A percentile compares a stretch with the other conserved stretches of the same genome.
These are phyloP conservation scores for Fusarium beomiforme DNA, from an alignment of 2,329 filamentous ascomycete species.

Conservation along the genomic window DNA sequence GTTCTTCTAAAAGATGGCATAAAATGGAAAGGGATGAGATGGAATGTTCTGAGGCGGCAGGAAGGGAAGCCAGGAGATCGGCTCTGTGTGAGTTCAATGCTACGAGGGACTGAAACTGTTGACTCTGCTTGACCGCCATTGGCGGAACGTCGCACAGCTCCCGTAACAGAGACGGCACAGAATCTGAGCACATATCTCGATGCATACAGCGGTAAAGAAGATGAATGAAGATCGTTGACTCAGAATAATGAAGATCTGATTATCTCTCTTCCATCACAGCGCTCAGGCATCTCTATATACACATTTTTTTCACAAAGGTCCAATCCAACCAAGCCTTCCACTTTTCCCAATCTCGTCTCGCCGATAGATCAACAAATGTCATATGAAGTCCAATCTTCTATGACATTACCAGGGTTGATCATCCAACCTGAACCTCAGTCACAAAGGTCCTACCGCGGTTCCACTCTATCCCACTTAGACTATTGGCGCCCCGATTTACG, in stretches of 20 bases:
- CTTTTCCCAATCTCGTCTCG: not conserved
- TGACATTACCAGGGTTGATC: not conserved
- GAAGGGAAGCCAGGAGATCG: not conserved
- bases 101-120: not conserved
- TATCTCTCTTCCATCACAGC: not conserved
- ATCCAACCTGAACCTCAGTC: not conserved
- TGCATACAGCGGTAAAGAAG: not conserved
- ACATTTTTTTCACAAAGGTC: not conserved
- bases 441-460: not conserved
- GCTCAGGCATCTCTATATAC: not conserved
- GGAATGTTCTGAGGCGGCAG: fast-evolving
- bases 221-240: not conserved
- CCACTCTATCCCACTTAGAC: not conserved
- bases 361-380: not conserved
- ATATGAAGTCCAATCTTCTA: not conserved
- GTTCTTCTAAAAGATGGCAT: not conserved
- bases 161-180: not conserved
- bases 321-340: not conserved
- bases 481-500: not conserved
- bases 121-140: not conserved
- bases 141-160: not conserved
- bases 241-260: not conserved
- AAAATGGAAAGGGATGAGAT: not conserved
- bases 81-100: not conserved
- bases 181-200: not conserved